Base-by-base conservation (phyloP, 805 yeast genomes). In the Grigorovia transvaalensis region DNA sequence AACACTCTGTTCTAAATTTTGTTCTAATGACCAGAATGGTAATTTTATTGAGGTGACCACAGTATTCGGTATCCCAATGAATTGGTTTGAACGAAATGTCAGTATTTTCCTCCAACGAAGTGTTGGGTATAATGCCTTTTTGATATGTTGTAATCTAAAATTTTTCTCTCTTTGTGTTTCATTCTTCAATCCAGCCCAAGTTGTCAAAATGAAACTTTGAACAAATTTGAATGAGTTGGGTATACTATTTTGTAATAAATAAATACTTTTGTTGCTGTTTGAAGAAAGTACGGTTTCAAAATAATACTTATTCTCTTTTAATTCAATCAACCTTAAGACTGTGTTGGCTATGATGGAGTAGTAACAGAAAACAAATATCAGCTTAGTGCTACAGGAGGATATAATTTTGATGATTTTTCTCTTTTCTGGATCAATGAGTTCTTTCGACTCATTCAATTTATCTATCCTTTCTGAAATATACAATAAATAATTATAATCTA, bases 261-360 rank as follows among this genome's bases (percentile, higher is more conserved):
- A 62, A 2, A 59, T 50, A 4, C 57, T 29, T n/a, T 60, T 57
- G 46, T 56, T 56, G 9, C 48, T 38, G 9, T 48, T 51, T n/a
- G 65, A 56, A 43, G 46, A 48, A 7, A 48, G 30, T 7, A 59
- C 51, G 1, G 53, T 49, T 15, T 56, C 51, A 50, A 51, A 64
- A 53, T 63, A 64, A 12, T 46, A 27, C n/a, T 52, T 55, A 4
- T 59, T 55, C n/a, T 57, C 62, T n/a, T 56, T 53, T 4, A 56
- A 51, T n/a, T 23, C 38, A 7, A 63, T 61, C 18, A 64, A 45
- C 29, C 45, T 49, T 12, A 50, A 46, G 11, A 64, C 47, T 2
- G 57, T 55, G 15, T 56, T 57, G 23, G 55, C 57, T 5, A 58
- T 54, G 2, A 59, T 27, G 11, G 54, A 45, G 48, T 62, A 59